Conservation (phyloP, 2,329 filamentous ascomycete genomes). For the Curvularia hawaiiensis region DNA sequence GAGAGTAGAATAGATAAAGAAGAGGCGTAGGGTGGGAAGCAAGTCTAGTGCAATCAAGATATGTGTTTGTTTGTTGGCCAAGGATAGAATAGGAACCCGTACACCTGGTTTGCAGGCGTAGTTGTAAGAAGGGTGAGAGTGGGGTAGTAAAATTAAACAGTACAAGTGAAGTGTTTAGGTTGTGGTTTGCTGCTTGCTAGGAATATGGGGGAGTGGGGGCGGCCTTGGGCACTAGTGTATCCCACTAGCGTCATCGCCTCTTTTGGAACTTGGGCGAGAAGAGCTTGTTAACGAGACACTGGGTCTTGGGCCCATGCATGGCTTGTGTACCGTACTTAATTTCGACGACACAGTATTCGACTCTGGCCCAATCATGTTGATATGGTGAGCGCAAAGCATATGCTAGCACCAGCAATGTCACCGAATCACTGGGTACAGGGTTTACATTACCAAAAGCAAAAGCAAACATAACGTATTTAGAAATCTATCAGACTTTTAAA, state of each 20-base stretch:
- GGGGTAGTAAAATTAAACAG: too few species aligned
- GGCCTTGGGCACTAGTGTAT: background rate
- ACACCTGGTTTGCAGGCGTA: too few species aligned
- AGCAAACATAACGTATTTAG: slow-evolving; percentile 3
- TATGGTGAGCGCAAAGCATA: background rate
- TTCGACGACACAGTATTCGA: background rate
- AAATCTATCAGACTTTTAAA: slow-evolving; percentile 16
- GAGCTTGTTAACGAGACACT: background rate
- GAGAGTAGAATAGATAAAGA: too few species aligned
- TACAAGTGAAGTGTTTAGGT: background rate
- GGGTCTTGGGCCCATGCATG: too few species aligned
- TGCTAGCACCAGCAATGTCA: background rate
- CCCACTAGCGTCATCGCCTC: background rate
- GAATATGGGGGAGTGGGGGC: background rate
- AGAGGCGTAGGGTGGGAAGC: too few species aligned
- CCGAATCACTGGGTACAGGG: background rate
- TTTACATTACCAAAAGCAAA: background rate
- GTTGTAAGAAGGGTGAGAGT: too few species aligned
- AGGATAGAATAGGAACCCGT: too few species aligned
- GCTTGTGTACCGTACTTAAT: background rate
- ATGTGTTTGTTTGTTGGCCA: too few species aligned
- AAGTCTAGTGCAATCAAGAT: too few species aligned
- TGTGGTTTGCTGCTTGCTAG: background rate
- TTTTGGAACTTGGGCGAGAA: background rate
- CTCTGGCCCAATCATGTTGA: too few species aligned